Evolutionary conservation across 2,329 filamentous ascomycete species (phyloP).

Genomic region (Pseudogymnoascus sp.): DNA sequence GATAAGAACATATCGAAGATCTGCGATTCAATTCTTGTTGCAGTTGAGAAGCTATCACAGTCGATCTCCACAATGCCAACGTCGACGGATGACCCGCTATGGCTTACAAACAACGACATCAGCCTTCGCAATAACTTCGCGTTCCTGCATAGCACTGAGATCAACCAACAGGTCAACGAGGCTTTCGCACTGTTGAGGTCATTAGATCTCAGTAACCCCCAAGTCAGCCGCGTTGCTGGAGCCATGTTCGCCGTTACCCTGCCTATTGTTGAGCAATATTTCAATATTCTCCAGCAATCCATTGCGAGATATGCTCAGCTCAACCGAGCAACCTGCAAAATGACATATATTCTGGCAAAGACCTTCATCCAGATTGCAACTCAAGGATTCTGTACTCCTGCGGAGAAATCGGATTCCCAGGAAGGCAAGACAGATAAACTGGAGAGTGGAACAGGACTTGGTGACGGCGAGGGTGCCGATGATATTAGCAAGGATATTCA

Average conservation of each 20-base stretch:
- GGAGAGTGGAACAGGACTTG: constrained; percentile 85
- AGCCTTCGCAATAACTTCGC: constrained; percentile 21
- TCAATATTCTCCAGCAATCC: constrained; percentile 48
- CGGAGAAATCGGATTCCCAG: constrained; percentile 67
- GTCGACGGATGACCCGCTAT: constrained; percentile 52
- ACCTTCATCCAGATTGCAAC: constrained; percentile 70
- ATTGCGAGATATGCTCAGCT: constrained; percentile 52
- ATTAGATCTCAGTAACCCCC: constrained; percentile 35
- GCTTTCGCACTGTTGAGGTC: constrained; percentile 38
- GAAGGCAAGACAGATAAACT: constrained; percentile 67
- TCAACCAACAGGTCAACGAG: constrained; percentile 31
- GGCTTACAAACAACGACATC: constrained; percentile 42
- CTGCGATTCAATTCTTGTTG: constrained; percentile 70
- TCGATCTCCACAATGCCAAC: constrained; percentile 45
- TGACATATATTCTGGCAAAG: constrained; percentile 67
- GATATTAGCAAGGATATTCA: constrained; percentile 97
- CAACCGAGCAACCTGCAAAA: constrained; percentile 63
- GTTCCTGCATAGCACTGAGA: constrained; percentile 21
- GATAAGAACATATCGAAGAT: constrained; percentile 51
- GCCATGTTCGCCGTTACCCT: constrained; percentile 52
- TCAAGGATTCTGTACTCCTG: constrained; percentile 85
- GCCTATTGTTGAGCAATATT: constrained; percentile 71
- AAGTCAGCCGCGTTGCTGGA: constrained; percentile 38
- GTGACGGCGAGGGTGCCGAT: constrained; percentile 89
- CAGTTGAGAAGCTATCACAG: constrained; percentile 63